Base-by-base conservation (phyloP, 2,329 filamentous ascomycete species). In the Hypomyces rosellus region DNA sequence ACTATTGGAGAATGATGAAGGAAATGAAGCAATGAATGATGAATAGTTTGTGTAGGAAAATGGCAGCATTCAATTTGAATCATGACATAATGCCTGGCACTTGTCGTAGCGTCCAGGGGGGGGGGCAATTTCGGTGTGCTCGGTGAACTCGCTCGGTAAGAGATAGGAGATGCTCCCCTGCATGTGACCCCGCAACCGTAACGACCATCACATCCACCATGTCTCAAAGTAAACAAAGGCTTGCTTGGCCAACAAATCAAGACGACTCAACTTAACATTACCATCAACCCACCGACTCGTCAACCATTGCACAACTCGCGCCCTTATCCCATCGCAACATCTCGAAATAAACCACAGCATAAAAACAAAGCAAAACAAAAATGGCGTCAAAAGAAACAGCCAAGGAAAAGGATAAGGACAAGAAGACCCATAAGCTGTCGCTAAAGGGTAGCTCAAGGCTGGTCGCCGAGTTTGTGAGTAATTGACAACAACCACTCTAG, bases 361-460 rank as follows among this genome's bases (percentile, higher is more conserved):
- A 39, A 16, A 18, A n/a, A 38, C 36, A 25, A 34, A 22, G 18
- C 44, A 51, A 4, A 44, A 30, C 22, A 16, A 45, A 43, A 48
- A 67, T 66, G 65, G 60, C 64, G 18, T 63, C 65, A 40, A 66
- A 65, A 44, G 65, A 64, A 34, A 64, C 59, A 54, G 56, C 55
- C 43, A 59, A 54, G 48, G 50, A 53, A 43, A 68, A 68, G 47
- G 72, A 76, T 45, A 83, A 82, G 68, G 80, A 84, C 63, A 90
- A 90, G 59, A 96, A 96, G 72, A 84, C 90, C 54, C 93, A 99
- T 75, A 97, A 96, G 77, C 81, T 99, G 55, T 88, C 91, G 36
- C 77, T 96, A 55, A 92, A 90, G 70, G 89, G 87, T 71, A 81
- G 74, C 60, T 82, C 89, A 37, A 95, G 92, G 71, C 81, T 95